These are phyloP conservation scores for Talaromyces sp. DNA, from an alignment of 2,329 filamentous ascomycete species.

Conservation along the genomic window DNA sequence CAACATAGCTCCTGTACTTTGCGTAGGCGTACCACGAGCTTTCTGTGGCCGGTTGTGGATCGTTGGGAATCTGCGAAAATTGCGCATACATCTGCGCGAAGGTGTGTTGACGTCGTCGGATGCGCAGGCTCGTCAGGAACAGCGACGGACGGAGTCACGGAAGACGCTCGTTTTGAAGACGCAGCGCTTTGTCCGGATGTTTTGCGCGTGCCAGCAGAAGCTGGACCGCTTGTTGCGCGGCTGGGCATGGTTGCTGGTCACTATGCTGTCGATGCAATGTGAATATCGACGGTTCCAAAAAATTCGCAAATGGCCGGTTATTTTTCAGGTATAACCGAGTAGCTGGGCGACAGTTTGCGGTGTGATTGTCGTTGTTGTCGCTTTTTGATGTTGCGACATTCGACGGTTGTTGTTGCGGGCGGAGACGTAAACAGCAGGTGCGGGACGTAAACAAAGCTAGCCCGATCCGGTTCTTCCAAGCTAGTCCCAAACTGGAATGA, in stretches of 20 bases:
- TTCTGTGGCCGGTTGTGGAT: slow-evolving; percentile 83
- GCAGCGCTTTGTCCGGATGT: slow-evolving; percentile 61
- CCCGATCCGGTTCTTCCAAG: background rate
- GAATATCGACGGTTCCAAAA: background rate
- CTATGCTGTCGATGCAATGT: background rate
- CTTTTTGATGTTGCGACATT: background rate
- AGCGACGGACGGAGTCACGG: slow-evolving; percentile 31
- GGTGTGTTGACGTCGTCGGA: slow-evolving; percentile 41
- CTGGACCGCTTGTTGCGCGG: slow-evolving; percentile 35
- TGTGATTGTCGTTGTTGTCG: background rate
- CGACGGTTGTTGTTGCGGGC: slow-evolving; percentile 8
- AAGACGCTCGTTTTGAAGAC: slow-evolving; percentile 79
- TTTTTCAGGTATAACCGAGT: background rate
- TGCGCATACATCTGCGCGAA: slow-evolving; percentile 68
- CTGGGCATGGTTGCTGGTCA: slow-evolving; percentile 29
- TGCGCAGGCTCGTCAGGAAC: slow-evolving; percentile 60
- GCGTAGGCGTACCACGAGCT: slow-evolving; percentile 77
- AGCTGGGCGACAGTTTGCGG: background rate
- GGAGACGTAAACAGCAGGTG: slow-evolving; percentile 31
- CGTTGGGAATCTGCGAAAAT: slow-evolving; percentile 80
- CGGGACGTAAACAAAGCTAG: slow-evolving; percentile 27
- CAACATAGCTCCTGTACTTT: slow-evolving; percentile 85
- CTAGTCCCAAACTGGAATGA: background rate
- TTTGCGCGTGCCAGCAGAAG: slow-evolving; percentile 31
- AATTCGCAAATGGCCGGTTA: background rate